Conservation (phyloP, 2,329 filamentous ascomycete species). For the Cladosporium oxysporum region DNA sequence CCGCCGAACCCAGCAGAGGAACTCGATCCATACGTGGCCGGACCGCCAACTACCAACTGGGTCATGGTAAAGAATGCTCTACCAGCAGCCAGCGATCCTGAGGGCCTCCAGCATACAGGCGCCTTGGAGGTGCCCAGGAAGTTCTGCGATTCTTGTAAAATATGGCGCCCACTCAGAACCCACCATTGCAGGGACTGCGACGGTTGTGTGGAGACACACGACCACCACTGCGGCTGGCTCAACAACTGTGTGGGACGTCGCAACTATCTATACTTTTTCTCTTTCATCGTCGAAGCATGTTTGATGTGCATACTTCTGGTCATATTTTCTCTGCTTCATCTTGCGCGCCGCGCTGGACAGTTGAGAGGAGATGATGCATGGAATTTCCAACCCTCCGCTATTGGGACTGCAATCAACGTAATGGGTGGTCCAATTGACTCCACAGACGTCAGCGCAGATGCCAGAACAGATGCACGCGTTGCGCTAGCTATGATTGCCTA, state of each 20-base stretch:
- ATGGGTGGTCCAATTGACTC: background rate
- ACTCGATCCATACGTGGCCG: constrained; percentile 72
- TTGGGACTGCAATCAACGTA: constrained; percentile 59
- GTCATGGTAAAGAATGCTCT: constrained; percentile 63
- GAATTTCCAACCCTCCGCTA: constrained; percentile 56
- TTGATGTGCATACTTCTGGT: constrained; percentile 75
- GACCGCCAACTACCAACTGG: constrained; percentile 90
- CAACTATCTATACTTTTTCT: constrained; percentile 98
- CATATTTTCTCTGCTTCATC: constrained; percentile 75
- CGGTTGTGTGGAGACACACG: constrained; percentile 94
- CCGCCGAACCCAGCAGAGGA: constrained; percentile 74
- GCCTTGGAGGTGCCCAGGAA: constrained; percentile 98
- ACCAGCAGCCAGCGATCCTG: constrained; percentile 20
- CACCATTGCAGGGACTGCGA: constrained; percentile 97
- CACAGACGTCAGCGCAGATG: no score
- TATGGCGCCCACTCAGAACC: constrained; percentile 93
- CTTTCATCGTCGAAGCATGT: constrained; percentile 80
- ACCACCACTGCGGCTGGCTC: constrained; percentile 98
- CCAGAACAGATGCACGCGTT: constrained; percentile 30
- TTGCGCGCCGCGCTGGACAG: constrained; percentile 65
- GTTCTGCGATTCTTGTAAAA: constrained; percentile 95
- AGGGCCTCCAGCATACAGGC: constrained; percentile 38
- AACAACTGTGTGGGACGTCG: constrained; percentile 97
- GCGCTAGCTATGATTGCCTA: constrained; percentile 85
- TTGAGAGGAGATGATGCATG: constrained; percentile 49